These are phyloP conservation scores for Clonostachys rhizophaga DNA, from an alignment of 2,329 filamentous ascomycete species.

Conservation along the genomic window DNA sequence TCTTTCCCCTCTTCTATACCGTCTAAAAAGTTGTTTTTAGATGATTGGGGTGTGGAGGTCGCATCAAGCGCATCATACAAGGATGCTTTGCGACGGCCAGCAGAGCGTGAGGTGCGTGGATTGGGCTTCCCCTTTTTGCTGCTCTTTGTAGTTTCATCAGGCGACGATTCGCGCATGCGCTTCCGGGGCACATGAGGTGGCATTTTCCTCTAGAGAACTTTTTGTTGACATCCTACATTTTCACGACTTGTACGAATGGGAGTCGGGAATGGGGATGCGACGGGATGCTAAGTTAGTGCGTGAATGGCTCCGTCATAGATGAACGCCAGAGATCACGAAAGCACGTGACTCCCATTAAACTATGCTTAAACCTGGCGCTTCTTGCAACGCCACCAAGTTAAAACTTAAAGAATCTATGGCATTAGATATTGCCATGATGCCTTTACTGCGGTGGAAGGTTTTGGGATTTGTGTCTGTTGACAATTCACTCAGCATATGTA, in stretches of 20 bases:
- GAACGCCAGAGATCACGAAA: conserved; percentile 15
- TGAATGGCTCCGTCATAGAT: conserved; percentile 15
- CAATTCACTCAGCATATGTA: no score
- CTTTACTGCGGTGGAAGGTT: no score
- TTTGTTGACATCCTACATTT: no score
- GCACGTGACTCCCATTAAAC: conserved; percentile 12
- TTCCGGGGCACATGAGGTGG: conserved; percentile 66
- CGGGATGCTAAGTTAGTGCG: neutral
- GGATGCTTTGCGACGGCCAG: conserved; percentile 42
- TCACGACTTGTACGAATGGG: no score
- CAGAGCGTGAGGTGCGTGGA: conserved; percentile 2
- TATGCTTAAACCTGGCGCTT: no score
- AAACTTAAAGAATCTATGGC: no score
- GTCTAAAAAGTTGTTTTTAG: conserved; percentile 26
- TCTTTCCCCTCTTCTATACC: conserved; percentile 32
- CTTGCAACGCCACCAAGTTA: no score
- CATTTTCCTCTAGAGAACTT: conserved; percentile 39
- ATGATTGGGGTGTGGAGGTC: conserved; percentile 33
- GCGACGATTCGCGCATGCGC: conserved; percentile 43
- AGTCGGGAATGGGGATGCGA: neutral
- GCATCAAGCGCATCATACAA: conserved; percentile 59
- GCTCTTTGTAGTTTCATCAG: conserved; percentile 17
- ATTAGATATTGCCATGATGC: no score
- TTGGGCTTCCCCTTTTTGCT: conserved; percentile 10
- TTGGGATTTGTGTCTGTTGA: no score